phyloP scores from a whole-genome alignment of 345 rosid genomes.

The Heritiera fomes region DNA sequence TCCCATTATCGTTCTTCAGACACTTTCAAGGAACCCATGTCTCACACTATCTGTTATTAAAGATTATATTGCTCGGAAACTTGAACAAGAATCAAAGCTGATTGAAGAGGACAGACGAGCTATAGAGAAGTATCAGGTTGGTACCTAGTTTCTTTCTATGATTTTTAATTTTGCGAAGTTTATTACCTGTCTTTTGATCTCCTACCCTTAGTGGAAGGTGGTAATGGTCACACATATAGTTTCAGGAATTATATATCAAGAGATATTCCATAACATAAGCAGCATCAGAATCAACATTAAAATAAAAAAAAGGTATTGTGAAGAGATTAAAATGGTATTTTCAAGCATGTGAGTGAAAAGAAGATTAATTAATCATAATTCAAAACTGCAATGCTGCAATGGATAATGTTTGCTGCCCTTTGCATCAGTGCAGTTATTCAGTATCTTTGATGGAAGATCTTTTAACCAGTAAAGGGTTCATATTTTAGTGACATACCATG shows the following conservation, averaged over 20 bases:
- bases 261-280: background rate
- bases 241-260: background rate
- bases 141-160: slow-evolving; percentile 18
- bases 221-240: background rate
- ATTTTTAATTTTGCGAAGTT: background rate
- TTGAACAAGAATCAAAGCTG: slow-evolving; percentile 89
- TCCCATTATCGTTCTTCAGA: slow-evolving; percentile 94
- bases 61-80: slow-evolving; percentile 93
- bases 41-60: slow-evolving; percentile 95
- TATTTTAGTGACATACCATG: background rate
- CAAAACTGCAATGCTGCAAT: background rate
- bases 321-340: background rate
- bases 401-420: background rate
- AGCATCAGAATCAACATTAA: background rate
- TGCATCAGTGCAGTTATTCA: background rate
- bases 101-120: slow-evolving; percentile 93
- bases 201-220: background rate
- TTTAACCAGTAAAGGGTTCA: background rate
- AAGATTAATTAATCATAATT: background rate
- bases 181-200: background rate
- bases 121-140: slow-evolving; percentile 93
- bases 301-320: background rate
- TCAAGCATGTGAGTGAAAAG: slow-evolving; percentile 3
- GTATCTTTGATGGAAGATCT: background rate
- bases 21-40: slow-evolving; percentile 85